These are phyloP conservation scores for Neocallimastix lanati DNA, from an alignment of 192 early-diverging fungal species.

Conservation along the genomic window DNA sequence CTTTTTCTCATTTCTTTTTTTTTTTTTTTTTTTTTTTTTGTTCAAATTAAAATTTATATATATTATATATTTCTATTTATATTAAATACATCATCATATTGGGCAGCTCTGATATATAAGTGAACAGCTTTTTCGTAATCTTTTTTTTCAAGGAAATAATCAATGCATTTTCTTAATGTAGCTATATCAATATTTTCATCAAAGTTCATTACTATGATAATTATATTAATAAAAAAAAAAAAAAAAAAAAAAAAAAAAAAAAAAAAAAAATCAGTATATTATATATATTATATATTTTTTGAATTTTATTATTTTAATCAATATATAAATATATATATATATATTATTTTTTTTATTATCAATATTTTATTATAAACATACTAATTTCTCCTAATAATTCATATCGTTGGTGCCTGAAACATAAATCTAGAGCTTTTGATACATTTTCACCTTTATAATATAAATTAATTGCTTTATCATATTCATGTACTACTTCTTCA, in stretches of 20 bases:
- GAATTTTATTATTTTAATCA: too few relatives aligned
- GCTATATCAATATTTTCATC: not conserved
- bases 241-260: too few relatives aligned
- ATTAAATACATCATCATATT: not conserved
- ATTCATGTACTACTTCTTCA: slow-evolving; percentile 7
- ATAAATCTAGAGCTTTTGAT: slow-evolving; percentile 25
- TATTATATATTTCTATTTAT: too few relatives aligned
- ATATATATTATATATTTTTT: too few relatives aligned
- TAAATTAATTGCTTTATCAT: slow-evolving; percentile 20
- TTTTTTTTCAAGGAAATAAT: not conserved
- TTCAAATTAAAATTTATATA: too few relatives aligned
- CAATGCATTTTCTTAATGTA: not conserved
- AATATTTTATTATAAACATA: not conserved
- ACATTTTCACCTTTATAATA: slow-evolving; percentile 22
- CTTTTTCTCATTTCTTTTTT: too few relatives aligned
- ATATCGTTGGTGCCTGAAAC: slow-evolving; percentile 14
- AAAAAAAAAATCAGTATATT: too few relatives aligned
- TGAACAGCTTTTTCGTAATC: not conserved
- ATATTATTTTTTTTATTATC: not conserved
- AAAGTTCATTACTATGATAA: not conserved
- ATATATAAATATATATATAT: not conserved
- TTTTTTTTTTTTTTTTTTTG: too few relatives aligned
- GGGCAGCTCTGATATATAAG: not conserved
- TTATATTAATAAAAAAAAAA: too few relatives aligned
- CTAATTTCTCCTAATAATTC: slow-evolving; percentile 19